Base-by-base conservation (phyloP, 257 asterid genomes). In the Nicotiana obtusifolia region DNA sequence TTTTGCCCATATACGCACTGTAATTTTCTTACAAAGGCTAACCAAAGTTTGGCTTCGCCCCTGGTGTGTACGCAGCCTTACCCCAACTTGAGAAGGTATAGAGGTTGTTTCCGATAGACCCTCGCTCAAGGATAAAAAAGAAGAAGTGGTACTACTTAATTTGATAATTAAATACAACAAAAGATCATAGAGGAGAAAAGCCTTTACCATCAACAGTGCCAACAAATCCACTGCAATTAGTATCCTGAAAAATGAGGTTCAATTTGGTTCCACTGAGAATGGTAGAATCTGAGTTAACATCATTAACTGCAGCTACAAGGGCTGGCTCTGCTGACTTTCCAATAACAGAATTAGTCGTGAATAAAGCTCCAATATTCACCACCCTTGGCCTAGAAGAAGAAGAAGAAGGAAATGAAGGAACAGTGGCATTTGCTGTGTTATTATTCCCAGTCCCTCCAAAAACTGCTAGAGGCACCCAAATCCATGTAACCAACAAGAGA, bases 211-310 rank as follows among this genome's bases (percentile, higher is more conserved):
- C 98, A 86, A 94, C 83, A 19, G 92, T 92, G 76, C 97, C 99
- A 81, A 91, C 69, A 85, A 92, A 95, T 14, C 92, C 97, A 84
- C 98, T 95, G 93, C 98, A 95, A 66, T 94, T 94, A 7, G 99
- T 95, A 79, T 95, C 97, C 87, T 88, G 95, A 77, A 91, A 52
- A 26, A 91, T 83, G 81, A 95, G 93, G 57, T 88, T 92, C 83
- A 95, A 83, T 64, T 85, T 89, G 5, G 90, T 86, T 81, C 87
- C 92, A 11, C 86, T 82, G 44, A 95, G 90, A 73, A 92, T 84
- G 76, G 44, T 88, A 22, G 84, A 20, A 83, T 94, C 94, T 28
- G 97, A 84, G 86, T 94, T 94, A 24, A 95, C 91, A 86, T 91
- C 98, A 75, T 88, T 90, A 41, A 95, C 2, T 37, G 98, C 98